A percentile compares a stretch with the other conserved stretches of the same genome.
Conservation (phyloP, 306 rosid species). For the Rosa chinensis region DNA sequence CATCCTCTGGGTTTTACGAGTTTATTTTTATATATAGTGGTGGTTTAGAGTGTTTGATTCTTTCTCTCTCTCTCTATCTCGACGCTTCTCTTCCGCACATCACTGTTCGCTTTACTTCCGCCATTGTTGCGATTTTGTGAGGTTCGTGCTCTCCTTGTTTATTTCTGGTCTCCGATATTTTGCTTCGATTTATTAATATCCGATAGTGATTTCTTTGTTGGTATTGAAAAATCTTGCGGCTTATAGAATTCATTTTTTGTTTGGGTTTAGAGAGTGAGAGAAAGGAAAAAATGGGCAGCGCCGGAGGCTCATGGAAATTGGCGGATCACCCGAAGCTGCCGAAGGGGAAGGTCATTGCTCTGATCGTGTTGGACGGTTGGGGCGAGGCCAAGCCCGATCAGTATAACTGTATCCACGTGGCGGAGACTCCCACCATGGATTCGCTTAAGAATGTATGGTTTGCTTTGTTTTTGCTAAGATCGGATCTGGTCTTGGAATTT, state of each 20-base stretch:
- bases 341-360: slow-evolving; percentile 74
- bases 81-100: slow-evolving; percentile 2
- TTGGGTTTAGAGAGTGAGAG: neutral
- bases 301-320: slow-evolving; percentile 69
- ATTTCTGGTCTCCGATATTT: neutral
- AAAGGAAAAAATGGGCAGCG: slow-evolving; percentile 54
- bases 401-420: slow-evolving; percentile 83
- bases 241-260: neutral
- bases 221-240: neutral
- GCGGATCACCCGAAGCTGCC: slow-evolving; percentile 95
- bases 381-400: slow-evolving; percentile 79
- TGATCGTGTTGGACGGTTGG: slow-evolving; percentile 95
- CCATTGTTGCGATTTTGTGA: neutral
- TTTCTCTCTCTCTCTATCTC: neutral
- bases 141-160: neutral
- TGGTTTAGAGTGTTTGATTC: neutral
- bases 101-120: neutral
- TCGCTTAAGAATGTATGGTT: slow-evolving; percentile 67
- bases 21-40: neutral
- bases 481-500: neutral
- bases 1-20: neutral
- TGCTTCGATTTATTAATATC: neutral
- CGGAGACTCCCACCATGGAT: slow-evolving; percentile 95
- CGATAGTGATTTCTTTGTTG: neutral
- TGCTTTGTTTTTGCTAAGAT: neutral